phyloP scores from a whole-genome alignment of 1,284 basidiomycete genomes.

The Ustilago nuda region DNA sequence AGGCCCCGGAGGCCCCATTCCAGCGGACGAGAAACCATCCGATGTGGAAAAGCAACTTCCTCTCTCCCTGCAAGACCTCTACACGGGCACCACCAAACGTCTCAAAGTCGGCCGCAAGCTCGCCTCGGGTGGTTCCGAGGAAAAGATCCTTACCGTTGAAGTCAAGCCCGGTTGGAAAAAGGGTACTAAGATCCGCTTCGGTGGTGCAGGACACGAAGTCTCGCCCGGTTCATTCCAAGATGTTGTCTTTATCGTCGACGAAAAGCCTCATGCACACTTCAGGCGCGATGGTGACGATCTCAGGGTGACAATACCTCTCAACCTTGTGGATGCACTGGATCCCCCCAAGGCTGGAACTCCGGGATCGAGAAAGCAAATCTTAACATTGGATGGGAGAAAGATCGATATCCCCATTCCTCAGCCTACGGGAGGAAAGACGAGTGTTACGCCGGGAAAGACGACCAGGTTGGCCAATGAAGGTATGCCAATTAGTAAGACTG shows the following conservation, averaged over 20 bases:
- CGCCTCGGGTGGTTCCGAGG: constrained; percentile 80
- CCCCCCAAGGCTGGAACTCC: constrained; percentile 60
- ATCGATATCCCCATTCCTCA: constrained; percentile 63
- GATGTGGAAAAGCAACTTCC: constrained; percentile 83
- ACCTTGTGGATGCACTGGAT: constrained; percentile 64
- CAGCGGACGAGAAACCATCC: constrained; percentile 72
- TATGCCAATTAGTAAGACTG: constrained; percentile 67
- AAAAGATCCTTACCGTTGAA: constrained; percentile 78
- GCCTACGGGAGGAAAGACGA: constrained; percentile 46
- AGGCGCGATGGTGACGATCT: constrained; percentile 66
- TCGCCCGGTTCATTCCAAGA: constrained; percentile 61
- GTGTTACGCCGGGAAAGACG: constrained; percentile 59
- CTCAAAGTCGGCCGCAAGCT: constrained; percentile 86
- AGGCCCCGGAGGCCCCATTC: not conserved
- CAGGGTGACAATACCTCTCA: constrained; percentile 49
- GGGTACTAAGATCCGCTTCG: constrained; percentile 68
- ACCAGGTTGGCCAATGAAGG: constrained; percentile 65
- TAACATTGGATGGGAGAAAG: constrained; percentile 60
- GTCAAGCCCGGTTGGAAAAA: constrained; percentile 69
- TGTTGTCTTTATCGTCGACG: constrained; percentile 68
- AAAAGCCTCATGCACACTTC: constrained; percentile 63
- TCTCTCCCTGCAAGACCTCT: constrained; percentile 90
- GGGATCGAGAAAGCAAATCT: constrained; percentile 48
- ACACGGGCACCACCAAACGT: constrained; percentile 86
- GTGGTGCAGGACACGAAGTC: constrained; percentile 65